Evolutionary conservation across 1,139 yeast species (phyloP).

Genomic region (Zygosaccharomyces pseudobailii): DNA sequence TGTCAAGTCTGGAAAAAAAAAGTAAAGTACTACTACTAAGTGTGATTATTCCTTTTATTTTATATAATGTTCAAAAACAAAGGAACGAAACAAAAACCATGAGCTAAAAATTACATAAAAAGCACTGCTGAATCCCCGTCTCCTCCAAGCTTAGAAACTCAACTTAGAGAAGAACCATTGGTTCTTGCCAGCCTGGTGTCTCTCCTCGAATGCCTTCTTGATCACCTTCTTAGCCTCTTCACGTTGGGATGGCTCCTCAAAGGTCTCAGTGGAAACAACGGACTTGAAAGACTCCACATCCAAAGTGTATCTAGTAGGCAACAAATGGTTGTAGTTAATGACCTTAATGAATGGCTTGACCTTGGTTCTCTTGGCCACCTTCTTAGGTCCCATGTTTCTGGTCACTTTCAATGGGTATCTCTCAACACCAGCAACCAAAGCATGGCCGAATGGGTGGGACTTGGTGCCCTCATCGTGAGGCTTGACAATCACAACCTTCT

Average conservation of each 20-base stretch:
- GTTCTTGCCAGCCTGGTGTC: slow-evolving; percentile 99
- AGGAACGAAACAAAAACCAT: slow-evolving; percentile 13
- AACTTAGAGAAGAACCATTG: slow-evolving; percentile 99
- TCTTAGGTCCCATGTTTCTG: slow-evolving; percentile 93
- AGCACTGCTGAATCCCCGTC: slow-evolving; percentile 14
- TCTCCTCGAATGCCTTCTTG: slow-evolving; percentile 99
- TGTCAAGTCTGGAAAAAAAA: neutral
- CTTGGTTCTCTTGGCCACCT: slow-evolving; percentile 94
- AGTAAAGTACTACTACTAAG: slow-evolving; percentile 3
- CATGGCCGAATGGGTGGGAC: slow-evolving; percentile 98
- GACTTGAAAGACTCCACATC: slow-evolving; percentile 95
- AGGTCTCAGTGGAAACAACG: slow-evolving; percentile 87
- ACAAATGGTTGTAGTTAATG: slow-evolving; percentile 99
- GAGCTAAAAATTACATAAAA: slow-evolving; percentile 17
- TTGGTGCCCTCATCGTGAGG: slow-evolving; percentile 99
- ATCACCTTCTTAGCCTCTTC: slow-evolving; percentile 99
- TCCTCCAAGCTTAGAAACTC: slow-evolving; percentile 64
- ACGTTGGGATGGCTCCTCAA: slow-evolving; percentile 97
- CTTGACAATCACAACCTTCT: slow-evolving; percentile 98
- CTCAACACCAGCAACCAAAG: slow-evolving; percentile 99
- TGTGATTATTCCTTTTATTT: slow-evolving; percentile 14
- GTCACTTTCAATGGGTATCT: slow-evolving; percentile 97
- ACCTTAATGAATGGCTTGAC: slow-evolving; percentile 99
- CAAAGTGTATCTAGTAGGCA: slow-evolving; percentile 99
- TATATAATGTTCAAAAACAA: slow-evolving; percentile 12